Conservation (phyloP, 495 filamentous ascomycete genomes). For the Paragyromitra xinjiangensis region DNA sequence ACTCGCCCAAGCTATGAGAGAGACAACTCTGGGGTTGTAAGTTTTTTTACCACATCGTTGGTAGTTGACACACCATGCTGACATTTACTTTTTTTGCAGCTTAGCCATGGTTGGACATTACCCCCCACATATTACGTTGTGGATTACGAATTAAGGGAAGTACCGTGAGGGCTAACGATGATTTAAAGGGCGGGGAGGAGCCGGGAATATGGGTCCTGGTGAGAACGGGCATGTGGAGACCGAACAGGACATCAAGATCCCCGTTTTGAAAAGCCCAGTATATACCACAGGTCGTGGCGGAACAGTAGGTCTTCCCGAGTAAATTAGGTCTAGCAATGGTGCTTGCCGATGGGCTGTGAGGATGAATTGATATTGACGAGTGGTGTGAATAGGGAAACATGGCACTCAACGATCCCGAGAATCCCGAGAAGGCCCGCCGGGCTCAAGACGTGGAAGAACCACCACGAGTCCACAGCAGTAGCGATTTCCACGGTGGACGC, state of each 20-base stretch:
- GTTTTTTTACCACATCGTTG: slow-evolving; percentile 3
- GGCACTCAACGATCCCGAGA: slow-evolving; percentile 71
- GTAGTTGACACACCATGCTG: slow-evolving; percentile 36
- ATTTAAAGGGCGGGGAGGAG: slow-evolving; percentile 64
- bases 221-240: slow-evolving; percentile 62
- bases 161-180: slow-evolving; percentile 25
- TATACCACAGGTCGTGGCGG: slow-evolving; percentile 85
- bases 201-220: slow-evolving; percentile 77
- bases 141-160: neutral
- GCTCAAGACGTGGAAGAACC: slow-evolving; percentile 79
- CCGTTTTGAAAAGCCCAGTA: slow-evolving; percentile 79
- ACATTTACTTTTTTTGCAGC: slow-evolving; percentile 24
- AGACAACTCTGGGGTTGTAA: slow-evolving; percentile 29
- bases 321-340: slow-evolving; percentile 40
- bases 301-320: slow-evolving; percentile 53
- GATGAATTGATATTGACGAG: slow-evolving; percentile 10
- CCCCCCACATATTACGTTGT: slow-evolving; percentile 42
- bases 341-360: neutral
- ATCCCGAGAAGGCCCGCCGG: slow-evolving; percentile 73
- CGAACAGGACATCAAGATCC: slow-evolving; percentile 75
- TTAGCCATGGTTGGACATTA: slow-evolving; percentile 36
- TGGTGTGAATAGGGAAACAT: slow-evolving; percentile 71
- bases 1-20: slow-evolving; percentile 5
- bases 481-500: slow-evolving; percentile 60
- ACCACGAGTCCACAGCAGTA: slow-evolving; percentile 62